phyloP scores from a whole-genome alignment of 2,329 filamentous ascomycete genomes.

The Ophiostoma perfectum region DNA sequence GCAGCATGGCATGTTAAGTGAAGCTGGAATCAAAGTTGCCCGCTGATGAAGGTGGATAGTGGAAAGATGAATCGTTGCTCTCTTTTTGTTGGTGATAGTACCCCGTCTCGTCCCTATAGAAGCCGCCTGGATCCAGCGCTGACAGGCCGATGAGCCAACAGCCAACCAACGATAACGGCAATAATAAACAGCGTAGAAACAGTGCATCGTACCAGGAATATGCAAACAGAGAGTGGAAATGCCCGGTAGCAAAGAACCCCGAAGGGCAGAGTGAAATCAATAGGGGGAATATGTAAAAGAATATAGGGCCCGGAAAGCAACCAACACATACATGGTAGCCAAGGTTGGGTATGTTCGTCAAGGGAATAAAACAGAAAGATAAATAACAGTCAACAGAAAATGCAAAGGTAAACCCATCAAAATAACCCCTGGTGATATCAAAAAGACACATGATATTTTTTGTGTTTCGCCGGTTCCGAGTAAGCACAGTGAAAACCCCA shows the following conservation, averaged over 20 bases:
- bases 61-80: neutral
- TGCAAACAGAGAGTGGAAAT: neutral
- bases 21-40: neutral
- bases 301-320: neutral
- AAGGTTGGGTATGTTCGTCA: constrained; percentile 11
- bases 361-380: neutral
- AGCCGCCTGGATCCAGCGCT: no score
- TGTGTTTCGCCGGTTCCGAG: constrained; percentile 10
- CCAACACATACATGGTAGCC: neutral
- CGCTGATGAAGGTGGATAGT: neutral
- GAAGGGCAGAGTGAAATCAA: neutral
- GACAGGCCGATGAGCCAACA: no score
- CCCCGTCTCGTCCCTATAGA: no score
- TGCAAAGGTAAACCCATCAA: neutral
- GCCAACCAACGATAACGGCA: no score
- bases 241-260: no score
- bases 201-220: neutral
- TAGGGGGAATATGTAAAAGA: constrained; percentile 6
- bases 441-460: constrained; percentile 8
- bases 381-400: neutral
- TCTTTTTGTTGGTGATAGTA: neutral
- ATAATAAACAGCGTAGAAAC: no score
- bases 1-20: neutral
- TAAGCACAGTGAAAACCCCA: constrained; percentile 14
- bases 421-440: constrained; percentile 8